Base-by-base conservation (phyloP, 768 basidiomycete species). In the Lactarius tabidus region DNA sequence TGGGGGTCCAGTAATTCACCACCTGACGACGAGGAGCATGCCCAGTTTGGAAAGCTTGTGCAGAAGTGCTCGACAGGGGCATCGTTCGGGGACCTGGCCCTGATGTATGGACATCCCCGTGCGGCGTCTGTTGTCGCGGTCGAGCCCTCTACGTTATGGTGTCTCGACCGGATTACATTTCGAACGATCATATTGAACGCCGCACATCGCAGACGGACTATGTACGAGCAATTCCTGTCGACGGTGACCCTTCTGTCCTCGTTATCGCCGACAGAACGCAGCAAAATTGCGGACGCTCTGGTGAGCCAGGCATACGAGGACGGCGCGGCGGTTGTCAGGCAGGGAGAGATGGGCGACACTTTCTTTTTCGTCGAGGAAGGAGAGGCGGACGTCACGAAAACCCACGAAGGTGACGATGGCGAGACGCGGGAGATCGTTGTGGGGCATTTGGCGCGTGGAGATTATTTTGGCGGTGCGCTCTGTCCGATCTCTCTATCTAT, bases 361-460 rank as follows among this genome's bases (percentile, higher is more conserved):
- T 98, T 98, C 79, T 99, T 94, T 81, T 95, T 99, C 67, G 87
- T 99, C 36, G 97, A 98, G 74, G 93, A 93, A 71, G 96, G 96
- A 20, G 87, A 91, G 69, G 96, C 96, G 2, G 79, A 86, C 56
- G 95, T 93, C 0, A 90, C 90, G 53, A 95, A 97, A 78, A 78
- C 79, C 53, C 85, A 87, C 64, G 79, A 80, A 64, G 79, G 75
- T 43, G 86, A 84, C 20, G 82, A 84, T 54, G 88, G 84, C 0
- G 80, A 84, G 54, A 73, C 78, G 74, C 81, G 79, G 31, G 87
- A 91, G 71, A 82, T 91, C 57, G 77, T 83, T 17, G 91, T 98
- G 14, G 90, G 89, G 6, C 84, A 79, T 61, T 82, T 93, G 60
- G 84, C 80, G 72, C 93, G 95, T 73, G 96, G 96, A 8, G 95